Conservation (phyloP, 768 basidiomycete species). For the Amanita pseudoporphyria region DNA sequence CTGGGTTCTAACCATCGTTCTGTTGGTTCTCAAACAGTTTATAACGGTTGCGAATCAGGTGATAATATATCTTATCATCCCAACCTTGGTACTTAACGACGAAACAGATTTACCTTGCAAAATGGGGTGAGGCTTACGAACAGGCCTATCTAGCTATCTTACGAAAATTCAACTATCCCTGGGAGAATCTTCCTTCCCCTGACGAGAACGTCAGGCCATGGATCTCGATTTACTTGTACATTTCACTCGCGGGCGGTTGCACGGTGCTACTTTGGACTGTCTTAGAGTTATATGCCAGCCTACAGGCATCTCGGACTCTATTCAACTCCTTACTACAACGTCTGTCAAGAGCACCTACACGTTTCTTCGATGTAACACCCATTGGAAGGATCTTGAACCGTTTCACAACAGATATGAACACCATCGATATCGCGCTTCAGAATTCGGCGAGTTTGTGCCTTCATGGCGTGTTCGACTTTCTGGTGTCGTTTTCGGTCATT, state of each 20-base stretch:
- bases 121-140: conserved; percentile 62
- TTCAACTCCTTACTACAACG: conserved; percentile 45
- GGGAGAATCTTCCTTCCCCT: conserved; percentile 47
- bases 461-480: conserved; percentile 48
- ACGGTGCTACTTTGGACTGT: conserved; percentile 45
- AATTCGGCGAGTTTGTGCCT: conserved; percentile 45
- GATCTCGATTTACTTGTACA: conserved; percentile 53
- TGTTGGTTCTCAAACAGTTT: conserved; percentile 45
- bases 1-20: conserved; percentile 42
- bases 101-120: conserved; percentile 50
- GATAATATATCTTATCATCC: neutral
- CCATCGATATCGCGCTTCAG: conserved; percentile 58
- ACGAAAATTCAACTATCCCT: conserved; percentile 24
- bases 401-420: conserved; percentile 69
- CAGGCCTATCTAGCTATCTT: conserved; percentile 15
- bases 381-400: conserved; percentile 74
- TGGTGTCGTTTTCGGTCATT: conserved; percentile 56
- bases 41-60: conserved; percentile 55
- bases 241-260: conserved; percentile 50
- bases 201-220: conserved; percentile 53
- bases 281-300: conserved; percentile 58
- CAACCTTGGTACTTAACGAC: neutral
- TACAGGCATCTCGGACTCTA: conserved; percentile 54
- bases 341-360: conserved; percentile 51
- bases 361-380: conserved; percentile 68